phyloP scores from a whole-genome alignment of 768 basidiomycete genomes.

The Lentinula guzmanii region DNA sequence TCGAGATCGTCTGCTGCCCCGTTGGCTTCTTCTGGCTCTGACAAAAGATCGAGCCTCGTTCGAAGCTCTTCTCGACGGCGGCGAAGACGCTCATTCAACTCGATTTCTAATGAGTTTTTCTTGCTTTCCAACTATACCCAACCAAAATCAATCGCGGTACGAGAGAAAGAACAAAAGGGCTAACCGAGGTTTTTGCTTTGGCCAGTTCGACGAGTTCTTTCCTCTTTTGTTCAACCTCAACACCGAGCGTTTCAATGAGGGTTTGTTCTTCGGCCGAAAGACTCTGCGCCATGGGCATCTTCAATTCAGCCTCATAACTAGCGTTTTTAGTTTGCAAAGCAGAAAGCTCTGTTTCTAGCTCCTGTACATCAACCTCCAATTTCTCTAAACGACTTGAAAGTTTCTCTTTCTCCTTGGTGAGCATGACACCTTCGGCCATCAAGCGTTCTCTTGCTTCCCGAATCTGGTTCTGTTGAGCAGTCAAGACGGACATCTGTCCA shows the following conservation, averaged over 20 bases:
- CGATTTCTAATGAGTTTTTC: constrained; percentile 85
- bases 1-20: constrained; percentile 65
- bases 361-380: constrained; percentile 63
- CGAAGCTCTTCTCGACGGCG: constrained; percentile 77
- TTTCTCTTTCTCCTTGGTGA: constrained; percentile 68
- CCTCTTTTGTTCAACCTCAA: constrained; percentile 71
- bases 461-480: constrained; percentile 66
- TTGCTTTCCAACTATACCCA: constrained; percentile 54
- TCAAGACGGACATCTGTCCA: constrained; percentile 67
- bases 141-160: constrained; percentile 2
- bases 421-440: constrained; percentile 49
- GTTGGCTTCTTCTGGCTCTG: constrained; percentile 50
- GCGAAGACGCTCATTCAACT: constrained; percentile 83
- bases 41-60: constrained; percentile 69
- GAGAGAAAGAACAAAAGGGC: constrained; percentile 14
- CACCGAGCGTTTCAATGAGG: constrained; percentile 59
- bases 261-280: constrained; percentile 69
- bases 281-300: constrained; percentile 67
- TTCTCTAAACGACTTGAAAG: constrained; percentile 51
- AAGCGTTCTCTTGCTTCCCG: constrained; percentile 63
- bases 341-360: constrained; percentile 66
- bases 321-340: constrained; percentile 55
- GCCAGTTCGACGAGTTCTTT: constrained; percentile 65
- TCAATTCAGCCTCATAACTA: constrained; percentile 65
- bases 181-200: constrained; percentile 64